These are phyloP conservation scores for Penicillium italicum DNA, from an alignment of 2,329 filamentous ascomycete species.

Conservation along the genomic window DNA sequence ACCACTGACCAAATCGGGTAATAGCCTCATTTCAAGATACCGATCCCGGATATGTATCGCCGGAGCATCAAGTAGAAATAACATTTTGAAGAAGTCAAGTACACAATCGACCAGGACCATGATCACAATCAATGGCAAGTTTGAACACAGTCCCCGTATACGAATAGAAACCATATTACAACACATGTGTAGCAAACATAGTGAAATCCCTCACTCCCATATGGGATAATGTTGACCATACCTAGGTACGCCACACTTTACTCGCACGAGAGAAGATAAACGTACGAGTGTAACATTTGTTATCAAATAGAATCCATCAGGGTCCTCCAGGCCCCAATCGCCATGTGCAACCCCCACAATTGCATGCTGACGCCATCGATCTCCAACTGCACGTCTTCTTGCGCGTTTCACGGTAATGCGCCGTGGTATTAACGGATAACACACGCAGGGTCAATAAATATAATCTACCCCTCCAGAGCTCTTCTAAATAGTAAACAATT, in stretches of 20 bases:
- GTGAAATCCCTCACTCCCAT: background rate
- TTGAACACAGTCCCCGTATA: background rate
- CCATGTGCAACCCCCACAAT: background rate
- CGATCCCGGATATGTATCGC: background rate
- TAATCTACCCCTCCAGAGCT: background rate
- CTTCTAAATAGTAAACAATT: background rate
- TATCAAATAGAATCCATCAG: background rate
- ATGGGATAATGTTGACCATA: background rate
- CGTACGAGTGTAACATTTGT: background rate
- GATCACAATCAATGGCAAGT: background rate
- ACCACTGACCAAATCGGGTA: background rate
- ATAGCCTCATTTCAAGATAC: background rate
- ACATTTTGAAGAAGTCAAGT: background rate
- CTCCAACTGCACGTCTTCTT: slow-evolving; percentile 26
- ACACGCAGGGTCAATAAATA: slow-evolving; percentile 13
- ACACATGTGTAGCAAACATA: background rate
- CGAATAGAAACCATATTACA: no score
- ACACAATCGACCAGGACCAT: background rate
- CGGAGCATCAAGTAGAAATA: background rate
- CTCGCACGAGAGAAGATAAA: background rate
- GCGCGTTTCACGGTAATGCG: background rate
- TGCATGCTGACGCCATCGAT: slow-evolving; percentile 25
- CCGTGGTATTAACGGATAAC: slow-evolving; percentile 12
- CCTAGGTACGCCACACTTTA: background rate
- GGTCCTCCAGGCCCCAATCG: background rate